Conservation (phyloP, 768 basidiomycete species). For the Hortiboletus campestris region DNA sequence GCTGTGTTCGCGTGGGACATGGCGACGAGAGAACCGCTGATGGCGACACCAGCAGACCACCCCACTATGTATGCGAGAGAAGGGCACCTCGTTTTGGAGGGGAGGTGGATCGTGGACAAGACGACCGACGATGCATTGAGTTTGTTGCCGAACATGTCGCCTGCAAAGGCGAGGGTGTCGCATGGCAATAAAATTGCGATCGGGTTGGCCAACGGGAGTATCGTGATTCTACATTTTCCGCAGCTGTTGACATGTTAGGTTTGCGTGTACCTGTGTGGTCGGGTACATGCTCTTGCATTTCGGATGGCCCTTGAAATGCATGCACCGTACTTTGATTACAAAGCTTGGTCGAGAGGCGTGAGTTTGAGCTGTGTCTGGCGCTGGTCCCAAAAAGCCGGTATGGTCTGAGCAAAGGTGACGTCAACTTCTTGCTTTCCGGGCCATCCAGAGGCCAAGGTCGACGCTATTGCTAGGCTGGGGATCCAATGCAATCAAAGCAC, state of each 20-base stretch:
- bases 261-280: neutral
- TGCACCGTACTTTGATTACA: neutral
- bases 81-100: conserved; percentile 17
- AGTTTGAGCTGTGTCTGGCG: neutral
- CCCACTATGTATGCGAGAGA: conserved; percentile 5
- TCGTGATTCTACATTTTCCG: conserved; percentile 29
- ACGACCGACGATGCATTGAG: conserved; percentile 11
- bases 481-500: too few species aligned
- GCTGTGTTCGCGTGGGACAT: conserved; percentile 29
- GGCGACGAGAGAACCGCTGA: conserved; percentile 18
- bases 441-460: too few species aligned
- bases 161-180: conserved; percentile 22
- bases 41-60: conserved; percentile 20
- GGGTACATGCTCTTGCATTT: too few species aligned
- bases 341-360: too few species aligned
- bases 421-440: too few species aligned
- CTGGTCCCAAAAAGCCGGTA: neutral
- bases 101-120: conserved; percentile 26
- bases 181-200: conserved; percentile 22
- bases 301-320: neutral
- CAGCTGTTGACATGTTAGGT: neutral
- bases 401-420: neutral
- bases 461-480: too few species aligned
- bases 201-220: conserved; percentile 29
- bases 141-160: conserved; percentile 31